Evolutionary conservation across 441 rosid genomes (phyloP), one percentile per base, ranked within the genome.

Genomic region (Pelargonium fulgidum): DNA sequence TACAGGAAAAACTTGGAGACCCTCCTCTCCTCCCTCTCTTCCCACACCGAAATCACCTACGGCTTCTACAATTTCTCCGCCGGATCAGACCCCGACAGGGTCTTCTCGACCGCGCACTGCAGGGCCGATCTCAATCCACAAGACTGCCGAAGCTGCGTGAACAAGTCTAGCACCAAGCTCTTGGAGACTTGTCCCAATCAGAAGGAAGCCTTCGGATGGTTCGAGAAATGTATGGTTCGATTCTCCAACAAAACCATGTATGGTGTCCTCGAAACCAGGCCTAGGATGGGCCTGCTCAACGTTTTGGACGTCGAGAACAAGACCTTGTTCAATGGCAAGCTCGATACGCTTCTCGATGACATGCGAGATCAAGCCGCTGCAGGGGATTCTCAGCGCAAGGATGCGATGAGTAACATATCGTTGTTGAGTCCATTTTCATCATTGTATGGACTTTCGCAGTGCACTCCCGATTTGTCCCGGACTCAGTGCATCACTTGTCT

Each of bases 61-160:
- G 92, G 92, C 1, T 88, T 87, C 75, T 87, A 83, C 81, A 83
- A 82, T 65, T 68, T 76, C 19, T 76, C 92, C 5, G 7, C 56
- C 3, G 85, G 84, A 19, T 70, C 76, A 69, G 66, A 67, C 44
- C 64, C 77, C 10, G 72, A 78, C 54, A 70, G 14, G 65, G 84
- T 81, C 58, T 75, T 80, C 68, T 77, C 74, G 4, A 69, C 85
- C 50, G 81, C 70, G 7, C 84, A 81, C 1, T 89, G 97, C 59
- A 80, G 88, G 66, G 90, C 89, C 9, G 90, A 89, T 66, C 58
- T 75, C 45, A 24, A 63, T 7, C 12, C 68, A 0, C 72, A 71
- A 7, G 76, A 41, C 11, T 90, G 93, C 58, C 69, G 66, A 17
- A 42, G 64, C n/a, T 90, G 92, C 66, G 45, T 87, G 39, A 26